Percentiles rank a stretch among this genome's conserved stretches.
Evolutionary conservation across 768 basidiomycete species (phyloP).

Genomic region (Saitozyma podzolica): DNA sequence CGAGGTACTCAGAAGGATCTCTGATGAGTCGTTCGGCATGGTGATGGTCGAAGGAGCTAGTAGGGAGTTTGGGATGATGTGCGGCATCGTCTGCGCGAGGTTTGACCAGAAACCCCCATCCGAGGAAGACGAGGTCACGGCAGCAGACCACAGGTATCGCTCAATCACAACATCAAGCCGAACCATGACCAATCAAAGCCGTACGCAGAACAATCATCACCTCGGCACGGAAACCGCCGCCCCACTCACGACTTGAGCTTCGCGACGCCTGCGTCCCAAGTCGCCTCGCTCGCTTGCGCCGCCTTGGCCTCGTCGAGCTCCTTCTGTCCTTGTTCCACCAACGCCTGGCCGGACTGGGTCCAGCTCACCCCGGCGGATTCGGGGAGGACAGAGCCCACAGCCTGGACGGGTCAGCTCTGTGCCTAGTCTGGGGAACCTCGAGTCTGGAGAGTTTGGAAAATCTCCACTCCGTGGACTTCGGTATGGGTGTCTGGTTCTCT

Average conservation of each 20-base stretch:
- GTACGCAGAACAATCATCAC: no score
- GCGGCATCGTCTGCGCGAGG: not conserved
- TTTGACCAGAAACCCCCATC: no score
- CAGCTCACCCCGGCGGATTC: slow-evolving; percentile 27
- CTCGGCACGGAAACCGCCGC: not conserved
- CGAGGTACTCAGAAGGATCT: not conserved
- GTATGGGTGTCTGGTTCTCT: no score
- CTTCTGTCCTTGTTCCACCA: slow-evolving; percentile 24
- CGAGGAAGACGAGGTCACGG: no score
- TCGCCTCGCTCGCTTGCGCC: slow-evolving; percentile 30
- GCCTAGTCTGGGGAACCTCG: not conserved
- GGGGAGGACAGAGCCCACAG: slow-evolving; percentile 39
- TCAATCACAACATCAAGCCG: no score
- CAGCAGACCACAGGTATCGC: no score
- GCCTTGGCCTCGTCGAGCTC: slow-evolving; percentile 38
- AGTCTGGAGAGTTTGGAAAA: not conserved
- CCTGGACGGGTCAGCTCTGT: slow-evolving; percentile 16
- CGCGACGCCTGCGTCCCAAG: slow-evolving; percentile 29
- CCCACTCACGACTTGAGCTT: slow-evolving; percentile 41
- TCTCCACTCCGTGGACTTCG: no score
- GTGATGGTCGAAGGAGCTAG: not conserved
- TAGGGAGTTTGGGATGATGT: not conserved
- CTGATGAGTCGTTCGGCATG: not conserved
- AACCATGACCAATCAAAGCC: no score
- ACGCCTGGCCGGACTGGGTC: slow-evolving; percentile 27